A percentile compares a stretch with the other conserved stretches of the same genome.
Evolutionary conservation across 106 monocot genomes (phyloP).

Genomic region (Acanthochlamys bracteata): DNA sequence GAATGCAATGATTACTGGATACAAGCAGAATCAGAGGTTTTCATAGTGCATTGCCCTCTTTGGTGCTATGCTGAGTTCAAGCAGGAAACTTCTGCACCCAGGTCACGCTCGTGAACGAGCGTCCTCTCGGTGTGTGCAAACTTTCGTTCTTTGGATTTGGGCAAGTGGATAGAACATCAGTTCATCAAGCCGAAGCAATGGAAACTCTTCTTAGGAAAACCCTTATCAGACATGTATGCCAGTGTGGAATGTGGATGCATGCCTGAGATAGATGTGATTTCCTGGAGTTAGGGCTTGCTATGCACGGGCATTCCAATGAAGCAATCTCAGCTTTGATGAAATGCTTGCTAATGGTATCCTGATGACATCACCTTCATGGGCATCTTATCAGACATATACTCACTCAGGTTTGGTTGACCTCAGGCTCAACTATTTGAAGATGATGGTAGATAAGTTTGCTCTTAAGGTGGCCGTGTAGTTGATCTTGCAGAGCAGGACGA

Average conservation of each 20-base stretch:
- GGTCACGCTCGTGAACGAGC: conserved; percentile 30
- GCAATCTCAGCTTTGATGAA: conserved; percentile 17
- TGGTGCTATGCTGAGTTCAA: conserved; percentile 19
- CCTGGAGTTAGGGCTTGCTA: conserved; percentile 41
- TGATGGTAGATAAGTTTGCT: conserved; percentile 21
- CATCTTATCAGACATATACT: conserved; percentile 35
- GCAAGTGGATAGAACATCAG: conserved; percentile 23
- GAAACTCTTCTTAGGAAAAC: conserved; percentile 33
- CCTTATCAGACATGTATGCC: conserved; percentile 36
- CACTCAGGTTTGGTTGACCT: conserved; percentile 30
- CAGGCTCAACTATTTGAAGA: conserved; percentile 16
- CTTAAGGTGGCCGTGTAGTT: conserved; percentile 33
- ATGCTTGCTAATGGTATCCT: conserved; percentile 21
- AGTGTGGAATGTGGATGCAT: conserved; percentile 47
- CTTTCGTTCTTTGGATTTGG: conserved; percentile 26
- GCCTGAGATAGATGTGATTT: conserved; percentile 31
- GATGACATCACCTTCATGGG: conserved; percentile 46
- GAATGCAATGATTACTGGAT: conserved; percentile 37
- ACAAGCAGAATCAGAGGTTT: conserved; percentile 29
- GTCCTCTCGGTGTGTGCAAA: conserved; percentile 37
- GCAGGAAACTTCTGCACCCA: background rate
- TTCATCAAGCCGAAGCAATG: conserved; percentile 17
- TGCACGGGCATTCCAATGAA: conserved; percentile 26
- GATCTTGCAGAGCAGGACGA: conserved; percentile 35
- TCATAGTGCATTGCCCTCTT: conserved; percentile 19